Conservation (phyloP, 139 green algal genomes). For the Pleodorina starrii region DNA sequence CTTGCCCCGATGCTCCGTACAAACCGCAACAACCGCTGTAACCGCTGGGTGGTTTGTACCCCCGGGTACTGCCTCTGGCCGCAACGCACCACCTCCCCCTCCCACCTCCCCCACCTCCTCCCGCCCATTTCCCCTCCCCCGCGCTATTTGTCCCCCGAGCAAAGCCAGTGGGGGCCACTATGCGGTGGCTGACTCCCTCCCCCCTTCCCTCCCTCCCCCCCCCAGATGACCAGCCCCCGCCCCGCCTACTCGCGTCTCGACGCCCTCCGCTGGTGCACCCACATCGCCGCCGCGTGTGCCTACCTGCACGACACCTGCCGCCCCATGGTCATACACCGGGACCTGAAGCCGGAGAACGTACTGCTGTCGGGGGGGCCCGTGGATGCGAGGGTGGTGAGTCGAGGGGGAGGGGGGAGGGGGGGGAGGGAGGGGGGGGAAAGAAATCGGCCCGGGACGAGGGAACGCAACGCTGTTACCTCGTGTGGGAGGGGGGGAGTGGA, state of each 20-base stretch:
- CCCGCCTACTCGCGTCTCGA: constrained; percentile 64
- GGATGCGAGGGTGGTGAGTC: constrained; percentile 45
- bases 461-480: not conserved
- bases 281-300: constrained; percentile 74
- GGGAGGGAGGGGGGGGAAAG: not conserved
- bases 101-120: not conserved
- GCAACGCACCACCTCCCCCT: too few relatives aligned
- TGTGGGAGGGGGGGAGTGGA: not conserved
- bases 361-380: constrained; percentile 53
- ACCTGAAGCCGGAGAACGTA: constrained; percentile 76
- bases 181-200: not conserved
- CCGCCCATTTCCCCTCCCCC: not conserved
- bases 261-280: constrained; percentile 76
- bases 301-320: constrained; percentile 82
- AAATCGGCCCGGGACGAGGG: too few relatives aligned
- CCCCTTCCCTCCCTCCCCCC: not conserved
- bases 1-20: too few relatives aligned
- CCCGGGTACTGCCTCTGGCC: too few relatives aligned
- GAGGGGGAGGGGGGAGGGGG: not conserved
- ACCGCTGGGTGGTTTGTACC: too few relatives aligned
- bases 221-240: constrained; percentile 12
- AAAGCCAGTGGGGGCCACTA: too few relatives aligned
- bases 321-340: constrained; percentile 86
- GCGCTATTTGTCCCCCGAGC: too few relatives aligned
- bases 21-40: too few relatives aligned